phyloP scores from a whole-genome alignment of 768 basidiomycete species.

The Kwoniella mangroviensis region DNA sequence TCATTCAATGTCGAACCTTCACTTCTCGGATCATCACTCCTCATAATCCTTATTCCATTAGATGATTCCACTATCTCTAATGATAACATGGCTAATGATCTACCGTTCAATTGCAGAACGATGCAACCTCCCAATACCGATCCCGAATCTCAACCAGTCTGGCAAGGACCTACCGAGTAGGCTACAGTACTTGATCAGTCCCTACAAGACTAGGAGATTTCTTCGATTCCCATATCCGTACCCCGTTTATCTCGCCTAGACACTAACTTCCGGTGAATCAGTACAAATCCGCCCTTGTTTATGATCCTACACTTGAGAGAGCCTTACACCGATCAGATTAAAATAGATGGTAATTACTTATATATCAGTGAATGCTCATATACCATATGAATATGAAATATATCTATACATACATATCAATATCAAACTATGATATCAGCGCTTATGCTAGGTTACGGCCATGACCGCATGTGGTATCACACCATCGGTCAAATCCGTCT shows the following conservation, averaged over 20 bases:
- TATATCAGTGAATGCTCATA: neutral
- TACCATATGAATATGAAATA: neutral
- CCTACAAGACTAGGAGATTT: neutral
- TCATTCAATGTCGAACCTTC: too few relatives aligned
- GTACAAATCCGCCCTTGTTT: neutral
- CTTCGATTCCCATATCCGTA: neutral
- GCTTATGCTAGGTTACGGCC: neutral
- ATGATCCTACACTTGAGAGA: neutral
- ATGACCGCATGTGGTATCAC: neutral
- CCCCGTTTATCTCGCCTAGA: neutral
- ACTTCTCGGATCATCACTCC: neutral
- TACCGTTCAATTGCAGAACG: constrained; percentile 34
- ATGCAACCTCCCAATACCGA: constrained; percentile 54
- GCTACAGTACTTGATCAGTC: neutral
- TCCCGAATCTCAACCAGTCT: constrained; percentile 53
- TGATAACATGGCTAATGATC: constrained; percentile 3
- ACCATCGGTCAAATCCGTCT: constrained; percentile 18
- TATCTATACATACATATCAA: constrained; percentile 5
- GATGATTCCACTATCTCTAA: neutral
- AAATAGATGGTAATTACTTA: neutral
- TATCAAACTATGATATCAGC: neutral
- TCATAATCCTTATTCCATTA: neutral
- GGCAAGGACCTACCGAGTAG: constrained; percentile 55
- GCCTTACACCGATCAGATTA: neutral
- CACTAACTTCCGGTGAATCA: neutral